phyloP scores from a whole-genome alignment of 192 early-diverging fungal genomes.

The Ambispora gerdemannii region DNA sequence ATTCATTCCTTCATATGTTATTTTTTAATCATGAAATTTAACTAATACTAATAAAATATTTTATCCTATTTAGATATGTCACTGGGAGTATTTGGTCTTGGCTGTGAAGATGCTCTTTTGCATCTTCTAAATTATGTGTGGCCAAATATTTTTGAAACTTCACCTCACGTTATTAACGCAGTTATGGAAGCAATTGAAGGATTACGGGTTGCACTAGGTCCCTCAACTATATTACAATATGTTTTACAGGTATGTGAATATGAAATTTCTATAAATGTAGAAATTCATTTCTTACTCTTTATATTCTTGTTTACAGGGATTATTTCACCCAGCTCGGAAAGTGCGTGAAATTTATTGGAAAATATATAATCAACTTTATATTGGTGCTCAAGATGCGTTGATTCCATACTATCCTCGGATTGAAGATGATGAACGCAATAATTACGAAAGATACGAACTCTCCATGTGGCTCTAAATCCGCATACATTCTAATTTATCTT shows the following conservation, averaged over 20 bases:
- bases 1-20: background rate
- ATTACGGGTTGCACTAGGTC: constrained; percentile 84
- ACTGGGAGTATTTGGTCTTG: constrained; percentile 87
- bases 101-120: constrained; percentile 89
- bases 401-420: constrained; percentile 91
- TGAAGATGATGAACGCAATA: constrained; percentile 75
- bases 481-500: too few relatives aligned
- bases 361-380: constrained; percentile 95
- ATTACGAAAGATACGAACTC: constrained; percentile 79
- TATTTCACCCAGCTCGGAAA: constrained; percentile 95
- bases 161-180: constrained; percentile 96
- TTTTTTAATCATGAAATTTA: background rate
- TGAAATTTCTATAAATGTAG: background rate
- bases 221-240: constrained; percentile 80
- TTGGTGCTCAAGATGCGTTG: constrained; percentile 84
- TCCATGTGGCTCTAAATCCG: constrained; percentile 52
- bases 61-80: constrained; percentile 60
- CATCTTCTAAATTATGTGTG: constrained; percentile 95
- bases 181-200: constrained; percentile 98
- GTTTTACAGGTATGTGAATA: constrained; percentile 45
- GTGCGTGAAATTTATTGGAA: constrained; percentile 99
- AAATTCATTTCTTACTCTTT: too few relatives aligned
- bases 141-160: constrained; percentile 98
- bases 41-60: background rate
- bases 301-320: constrained; percentile 58